phyloP scores from a whole-genome alignment of 75 land plant genomes.

The Cupressus sempervirens region DNA sequence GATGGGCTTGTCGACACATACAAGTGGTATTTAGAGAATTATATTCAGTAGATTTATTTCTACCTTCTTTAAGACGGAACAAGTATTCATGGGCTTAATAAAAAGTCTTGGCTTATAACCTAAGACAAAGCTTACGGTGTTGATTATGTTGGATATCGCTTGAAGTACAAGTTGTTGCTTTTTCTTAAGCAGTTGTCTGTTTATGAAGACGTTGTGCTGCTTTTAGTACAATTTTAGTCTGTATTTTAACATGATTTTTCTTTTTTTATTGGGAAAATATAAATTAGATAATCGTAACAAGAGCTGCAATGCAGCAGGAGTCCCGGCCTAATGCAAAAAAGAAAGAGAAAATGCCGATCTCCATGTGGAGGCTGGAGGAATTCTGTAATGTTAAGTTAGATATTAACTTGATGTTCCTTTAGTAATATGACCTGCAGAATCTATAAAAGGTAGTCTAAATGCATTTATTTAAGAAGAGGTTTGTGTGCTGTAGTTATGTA shows the following conservation, averaged over 20 bases:
- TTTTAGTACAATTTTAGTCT: background rate
- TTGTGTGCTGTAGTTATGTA: no score
- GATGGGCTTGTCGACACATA: slow-evolving; percentile 89
- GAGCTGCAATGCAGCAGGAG: no score
- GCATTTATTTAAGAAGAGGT: no score
- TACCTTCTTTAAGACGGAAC: background rate
- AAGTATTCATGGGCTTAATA: background rate
- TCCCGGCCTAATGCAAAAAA: no score
- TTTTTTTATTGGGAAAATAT: background rate
- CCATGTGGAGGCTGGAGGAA: no score
- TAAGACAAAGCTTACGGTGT: background rate
- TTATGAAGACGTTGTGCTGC: background rate
- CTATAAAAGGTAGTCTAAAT: no score
- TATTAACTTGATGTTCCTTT: no score
- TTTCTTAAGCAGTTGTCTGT: background rate
- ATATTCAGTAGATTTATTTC: slow-evolving; percentile 6
- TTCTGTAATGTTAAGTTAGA: no score
- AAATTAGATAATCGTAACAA: background rate
- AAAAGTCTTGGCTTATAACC: background rate
- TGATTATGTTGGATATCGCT: background rate
- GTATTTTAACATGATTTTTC: background rate
- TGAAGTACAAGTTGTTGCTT: no score
- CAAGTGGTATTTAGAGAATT: slow-evolving; percentile 83
- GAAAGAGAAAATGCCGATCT: no score
- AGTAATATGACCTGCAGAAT: no score